Base-by-base conservation (phyloP, 2,329 filamentous ascomycete species). In the Aspergillus japonicus region DNA sequence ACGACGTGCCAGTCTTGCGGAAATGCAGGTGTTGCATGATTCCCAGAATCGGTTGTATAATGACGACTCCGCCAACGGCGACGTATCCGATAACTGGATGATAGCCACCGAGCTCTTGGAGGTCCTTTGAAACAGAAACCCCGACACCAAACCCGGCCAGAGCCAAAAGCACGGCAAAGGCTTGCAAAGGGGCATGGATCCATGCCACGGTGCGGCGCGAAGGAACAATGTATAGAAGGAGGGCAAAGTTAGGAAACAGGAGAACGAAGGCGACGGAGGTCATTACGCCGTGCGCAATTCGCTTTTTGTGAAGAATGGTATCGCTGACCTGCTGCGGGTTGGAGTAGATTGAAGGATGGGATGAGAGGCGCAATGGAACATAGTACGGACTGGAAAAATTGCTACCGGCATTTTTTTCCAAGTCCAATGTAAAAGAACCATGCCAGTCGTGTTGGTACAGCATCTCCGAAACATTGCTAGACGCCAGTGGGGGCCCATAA, bases 61-160 rank as follows among this genome's bases (percentile, higher is more conserved):
- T 73, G 2, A 90, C 78, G 2, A 88, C 68, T 10, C 75, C 66
- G 2, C 71, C 71, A 47, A 85, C 72, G 8, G 83, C 75, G 7
- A 83, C 66, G 23, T 82, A 77, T 24, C 83, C 83, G 58, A 85
- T 82, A 66, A 82, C 75, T 4, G 79, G 74, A 60, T 85, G 83
- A 49, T 80, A 73, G 26, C 72, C 68, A 56, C 71, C 63, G 8
- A 80, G 60, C 62, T 79, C 63, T 29, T 66, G 63, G 23, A 78
- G 62, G 21, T 77, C 69, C 1, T 68, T 72, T 1, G 80, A 81
- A 1, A 84, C 69, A 44, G 77, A 78, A 47, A 84, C 69, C 10
- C 83, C 83, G 2, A 84, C 64, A 4, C 78, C 81, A 54, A 81
- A 77, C 0, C 77, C 82, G 3, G 74, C 76, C 49, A 82, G 75